Evolutionary conservation across 352 stramenopile species (phyloP).

Genomic region (Globisporangium rhizosaccharum): DNA sequence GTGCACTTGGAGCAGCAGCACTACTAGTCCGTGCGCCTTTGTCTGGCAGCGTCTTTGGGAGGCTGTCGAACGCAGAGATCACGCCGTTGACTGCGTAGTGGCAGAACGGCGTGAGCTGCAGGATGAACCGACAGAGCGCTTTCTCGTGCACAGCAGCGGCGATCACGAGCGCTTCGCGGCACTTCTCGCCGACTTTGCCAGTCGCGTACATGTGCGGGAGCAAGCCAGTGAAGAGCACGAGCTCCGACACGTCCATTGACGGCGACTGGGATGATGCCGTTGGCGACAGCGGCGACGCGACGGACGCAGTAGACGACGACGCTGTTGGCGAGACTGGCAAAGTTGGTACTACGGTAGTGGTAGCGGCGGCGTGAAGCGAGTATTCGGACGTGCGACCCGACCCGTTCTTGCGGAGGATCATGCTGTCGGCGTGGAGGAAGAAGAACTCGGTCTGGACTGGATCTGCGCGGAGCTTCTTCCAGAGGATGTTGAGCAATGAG

Average conservation of each 20-base stretch:
- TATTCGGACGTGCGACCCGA: too few species aligned
- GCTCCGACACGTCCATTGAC: slow-evolving; percentile 45
- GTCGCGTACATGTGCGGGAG: slow-evolving; percentile 83
- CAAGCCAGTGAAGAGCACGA: slow-evolving; percentile 79
- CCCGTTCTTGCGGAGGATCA: slow-evolving; percentile 41
- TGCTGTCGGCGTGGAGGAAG: slow-evolving; percentile 62
- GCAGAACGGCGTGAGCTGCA: slow-evolving; percentile 83
- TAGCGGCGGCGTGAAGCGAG: too few species aligned
- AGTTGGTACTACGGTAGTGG: too few species aligned
- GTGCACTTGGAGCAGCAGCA: slow-evolving; percentile 10
- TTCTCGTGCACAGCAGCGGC: slow-evolving; percentile 70
- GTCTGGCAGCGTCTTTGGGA: slow-evolving; percentile 63
- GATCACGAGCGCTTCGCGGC: slow-evolving; percentile 78
- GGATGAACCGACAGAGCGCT: slow-evolving; percentile 72
- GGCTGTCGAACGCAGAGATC: slow-evolving; percentile 71
- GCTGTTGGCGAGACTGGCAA: slow-evolving; percentile 7
- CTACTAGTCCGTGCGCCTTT: not conserved
- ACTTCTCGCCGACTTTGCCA: slow-evolving; percentile 79
- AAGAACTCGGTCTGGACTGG: slow-evolving; percentile 87
- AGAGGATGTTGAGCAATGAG: slow-evolving; percentile 74
- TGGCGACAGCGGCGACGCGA: not conserved
- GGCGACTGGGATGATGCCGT: not conserved
- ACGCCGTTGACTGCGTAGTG: slow-evolving; percentile 84
- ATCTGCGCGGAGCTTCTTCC: slow-evolving; percentile 81
- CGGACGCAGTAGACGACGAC: slow-evolving; percentile 1